These are phyloP conservation scores for Francoa sonchifolia DNA, from an alignment of 441 rosid species.

Conservation along the genomic window DNA sequence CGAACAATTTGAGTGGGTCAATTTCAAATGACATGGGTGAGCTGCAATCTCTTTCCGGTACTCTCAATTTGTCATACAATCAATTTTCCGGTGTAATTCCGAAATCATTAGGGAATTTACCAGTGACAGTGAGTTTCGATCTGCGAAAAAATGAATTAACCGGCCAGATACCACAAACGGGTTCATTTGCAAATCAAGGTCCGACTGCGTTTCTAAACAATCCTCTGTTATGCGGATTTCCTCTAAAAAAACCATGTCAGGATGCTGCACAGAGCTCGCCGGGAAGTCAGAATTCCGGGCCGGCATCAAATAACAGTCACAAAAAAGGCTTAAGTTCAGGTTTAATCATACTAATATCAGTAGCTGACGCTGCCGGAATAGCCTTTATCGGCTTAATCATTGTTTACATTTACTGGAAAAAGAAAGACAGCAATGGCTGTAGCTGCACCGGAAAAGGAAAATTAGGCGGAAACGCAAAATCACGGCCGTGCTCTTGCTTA, in stretches of 20 bases:
- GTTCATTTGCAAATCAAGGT: slow-evolving; percentile 85
- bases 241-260: slow-evolving; percentile 69
- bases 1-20: slow-evolving; percentile 44
- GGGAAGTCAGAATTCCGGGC: slow-evolving; percentile 19
- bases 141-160: slow-evolving; percentile 56
- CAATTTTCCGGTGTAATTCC: slow-evolving; percentile 65
- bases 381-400: slow-evolving; percentile 60
- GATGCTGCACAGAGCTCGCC: slow-evolving; percentile 16
- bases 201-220: slow-evolving; percentile 86
- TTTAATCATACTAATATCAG: slow-evolving; percentile 52
- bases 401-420: slow-evolving; percentile 78
- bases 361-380: slow-evolving; percentile 64
- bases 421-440: slow-evolving; percentile 53
- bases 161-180: slow-evolving; percentile 86
- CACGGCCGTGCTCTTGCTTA: slow-evolving; percentile 5
- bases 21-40: slow-evolving; percentile 62
- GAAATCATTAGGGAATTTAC: slow-evolving; percentile 55
- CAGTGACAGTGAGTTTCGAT: slow-evolving; percentile 76
- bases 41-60: slow-evolving; percentile 47
- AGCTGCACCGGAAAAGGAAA: slow-evolving; percentile 67
- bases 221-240: slow-evolving; percentile 74
- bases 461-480: slow-evolving; percentile 39
- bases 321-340: slow-evolving; percentile 52
- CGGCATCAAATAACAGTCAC: slow-evolving; percentile 15
- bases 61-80: slow-evolving; percentile 70